Evolutionary conservation across 2,329 filamentous ascomycete species (phyloP), one percentile per base, ranked within the genome.

Genomic region (Diaporthe caulivora): DNA sequence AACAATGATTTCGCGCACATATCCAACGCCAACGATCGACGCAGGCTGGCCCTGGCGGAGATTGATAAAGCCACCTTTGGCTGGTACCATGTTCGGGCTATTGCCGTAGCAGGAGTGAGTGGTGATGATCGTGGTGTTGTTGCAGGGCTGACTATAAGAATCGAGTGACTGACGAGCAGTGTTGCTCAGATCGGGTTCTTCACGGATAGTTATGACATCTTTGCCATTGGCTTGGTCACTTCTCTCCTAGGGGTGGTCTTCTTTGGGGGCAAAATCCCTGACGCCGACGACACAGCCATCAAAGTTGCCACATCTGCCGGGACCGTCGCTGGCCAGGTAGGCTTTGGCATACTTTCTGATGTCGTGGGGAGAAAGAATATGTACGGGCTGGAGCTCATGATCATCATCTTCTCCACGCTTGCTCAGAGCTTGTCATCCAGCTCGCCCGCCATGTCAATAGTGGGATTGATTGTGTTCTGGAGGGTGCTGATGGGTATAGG

Each of bases 301-400:
- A 97, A 97, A 84, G 90, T 95, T 70, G 90, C 94, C 34, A 97
- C 94, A 18, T 95, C 93, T 37, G 92, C 92, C 73, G 95, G 95
- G 73, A 97, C 94, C n/a, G 94, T 97, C 70, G 85, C 97, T 67
- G 95, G 94, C 47, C 95, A 97, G 84, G 85, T 97, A 40, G 90
- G 90, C 62, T 97, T 97, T 80, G 94, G 94, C 80, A 91, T 89
- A 80, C 85, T 95, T 26, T 95, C 94, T 31, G 95, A 97, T 74
- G 71, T 79, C 55, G 78, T 79, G 57, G 77, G 78, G 69, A 79
- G 81, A 42, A 94, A 94, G 85, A 87, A 78, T 69, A 84, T 86
- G 84, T 90, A 97, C 82, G 94, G 94, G 75, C 86, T 95, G 31
- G 93, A 95, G 83, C 84, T 95, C 76, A 93, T 95, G 76, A 83